Conservation (phyloP, 768 basidiomycete genomes). For the Leccinum uliginosum region DNA sequence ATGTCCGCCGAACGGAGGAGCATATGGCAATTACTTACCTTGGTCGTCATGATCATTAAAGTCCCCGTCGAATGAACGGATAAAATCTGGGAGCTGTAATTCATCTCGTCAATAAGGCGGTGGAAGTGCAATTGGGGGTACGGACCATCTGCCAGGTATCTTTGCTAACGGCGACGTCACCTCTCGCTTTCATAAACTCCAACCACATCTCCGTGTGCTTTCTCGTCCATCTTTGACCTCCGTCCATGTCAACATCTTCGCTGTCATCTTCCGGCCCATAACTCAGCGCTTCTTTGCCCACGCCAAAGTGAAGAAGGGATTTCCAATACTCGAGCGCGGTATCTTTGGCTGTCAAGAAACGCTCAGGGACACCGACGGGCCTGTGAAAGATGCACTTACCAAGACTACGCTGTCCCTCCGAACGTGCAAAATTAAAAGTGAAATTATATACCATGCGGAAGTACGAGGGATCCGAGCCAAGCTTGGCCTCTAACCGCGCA, state of each 20-base stretch:
- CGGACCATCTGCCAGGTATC: constrained; percentile 87
- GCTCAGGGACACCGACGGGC: background rate
- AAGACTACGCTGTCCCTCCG: constrained; percentile 76
- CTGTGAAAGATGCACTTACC: constrained; percentile 38
- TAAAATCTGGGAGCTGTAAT: constrained; percentile 70
- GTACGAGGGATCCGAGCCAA: constrained; percentile 62
- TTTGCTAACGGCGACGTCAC: constrained; percentile 76
- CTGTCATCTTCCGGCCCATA: constrained; percentile 41
- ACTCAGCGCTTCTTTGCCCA: constrained; percentile 60
- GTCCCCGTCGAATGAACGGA: constrained; percentile 66
- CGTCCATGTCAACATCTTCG: constrained; percentile 41
- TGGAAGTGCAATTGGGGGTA: background rate
- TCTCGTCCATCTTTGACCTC: constrained; percentile 54
- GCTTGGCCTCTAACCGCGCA: constrained; percentile 49
- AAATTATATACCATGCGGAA: constrained; percentile 76
- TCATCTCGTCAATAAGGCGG: constrained; percentile 5
- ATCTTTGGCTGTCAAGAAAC: constrained; percentile 47
- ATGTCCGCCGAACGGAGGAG: background rate
- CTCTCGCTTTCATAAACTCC: constrained; percentile 62
- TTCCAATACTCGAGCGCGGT: constrained; percentile 74
- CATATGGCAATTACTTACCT: constrained; percentile 50
- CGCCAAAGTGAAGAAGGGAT: constrained; percentile 70
- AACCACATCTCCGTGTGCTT: constrained; percentile 72
- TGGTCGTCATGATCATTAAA: constrained; percentile 75
- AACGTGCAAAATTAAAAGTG: constrained; percentile 76